Conservation (phyloP, 768 basidiomycete genomes). For the Tylopilus subfusipes region DNA sequence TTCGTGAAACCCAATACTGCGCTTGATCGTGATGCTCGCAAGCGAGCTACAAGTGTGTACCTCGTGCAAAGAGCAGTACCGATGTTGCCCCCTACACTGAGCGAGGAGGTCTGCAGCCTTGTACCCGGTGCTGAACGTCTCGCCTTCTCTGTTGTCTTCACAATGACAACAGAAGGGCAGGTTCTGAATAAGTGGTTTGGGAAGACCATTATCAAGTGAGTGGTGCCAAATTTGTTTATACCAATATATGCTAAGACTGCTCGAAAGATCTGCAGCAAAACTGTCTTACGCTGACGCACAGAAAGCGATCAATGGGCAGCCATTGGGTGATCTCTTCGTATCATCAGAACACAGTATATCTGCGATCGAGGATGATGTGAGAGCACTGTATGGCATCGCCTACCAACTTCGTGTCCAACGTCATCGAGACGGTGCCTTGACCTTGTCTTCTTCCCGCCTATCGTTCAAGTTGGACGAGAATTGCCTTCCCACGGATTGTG, state of each 20-base stretch:
- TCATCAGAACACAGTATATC: conserved; percentile 52
- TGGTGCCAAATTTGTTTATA: conserved; percentile 1
- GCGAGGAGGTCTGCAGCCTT: conserved; percentile 91
- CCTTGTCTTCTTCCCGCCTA: conserved; percentile 64
- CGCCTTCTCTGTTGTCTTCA: conserved; percentile 87
- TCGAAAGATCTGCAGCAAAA: conserved; percentile 74
- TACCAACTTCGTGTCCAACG: conserved; percentile 69
- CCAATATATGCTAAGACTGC: conserved; percentile 1
- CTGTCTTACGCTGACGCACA: conserved; percentile 82
- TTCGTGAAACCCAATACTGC: conserved; percentile 95
- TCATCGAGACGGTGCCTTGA: conserved; percentile 76
- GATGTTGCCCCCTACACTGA: conserved; percentile 93
- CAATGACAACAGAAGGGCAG: conserved; percentile 76
- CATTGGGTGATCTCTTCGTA: conserved; percentile 51
- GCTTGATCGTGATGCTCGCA: conserved; percentile 96
- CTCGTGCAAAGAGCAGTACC: conserved; percentile 94
- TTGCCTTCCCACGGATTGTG: conserved; percentile 79
- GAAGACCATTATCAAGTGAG: conserved; percentile 85
- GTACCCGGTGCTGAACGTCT: conserved; percentile 85
- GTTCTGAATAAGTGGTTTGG: conserved; percentile 90
- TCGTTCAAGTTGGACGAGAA: conserved; percentile 76
- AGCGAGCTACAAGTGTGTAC: conserved; percentile 95
- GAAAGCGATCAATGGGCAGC: conserved; percentile 71
- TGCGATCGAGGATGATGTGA: conserved; percentile 76
- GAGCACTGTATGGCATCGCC: conserved; percentile 62